Evolutionary conservation across 139 green algal species (phyloP).

Genomic region (Chlorella sorokiniana): DNA sequence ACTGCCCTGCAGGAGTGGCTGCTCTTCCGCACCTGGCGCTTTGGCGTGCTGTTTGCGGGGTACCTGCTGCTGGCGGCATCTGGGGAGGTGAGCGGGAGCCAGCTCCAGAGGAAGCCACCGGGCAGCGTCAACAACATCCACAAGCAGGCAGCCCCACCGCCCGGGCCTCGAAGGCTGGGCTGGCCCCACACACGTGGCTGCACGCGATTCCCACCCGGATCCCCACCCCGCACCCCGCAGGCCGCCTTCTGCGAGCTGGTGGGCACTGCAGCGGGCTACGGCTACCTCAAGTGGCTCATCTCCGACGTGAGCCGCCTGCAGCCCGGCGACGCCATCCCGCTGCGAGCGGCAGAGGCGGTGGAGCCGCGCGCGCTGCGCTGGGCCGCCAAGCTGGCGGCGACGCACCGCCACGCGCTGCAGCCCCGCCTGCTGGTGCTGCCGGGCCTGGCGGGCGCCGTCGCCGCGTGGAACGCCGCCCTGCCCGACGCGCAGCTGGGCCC

Average conservation of each 20-base stretch:
- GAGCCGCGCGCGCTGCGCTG: constrained; percentile 34
- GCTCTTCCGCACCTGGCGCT: constrained; percentile 63
- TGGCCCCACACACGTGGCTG: too few relatives aligned
- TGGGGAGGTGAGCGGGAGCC: constrained; percentile 31
- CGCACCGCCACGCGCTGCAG: constrained; percentile 42
- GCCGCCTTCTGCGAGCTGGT: constrained; percentile 60
- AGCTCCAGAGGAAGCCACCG: not conserved
- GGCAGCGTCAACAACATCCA: too few relatives aligned
- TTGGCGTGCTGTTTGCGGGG: constrained; percentile 53
- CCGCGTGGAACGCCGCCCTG: constrained; percentile 30
- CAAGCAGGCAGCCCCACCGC: too few relatives aligned
- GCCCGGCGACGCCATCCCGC: constrained; percentile 47
- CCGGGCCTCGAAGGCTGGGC: too few relatives aligned
- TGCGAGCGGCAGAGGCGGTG: constrained; percentile 60
- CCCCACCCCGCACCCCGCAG: constrained; percentile 5
- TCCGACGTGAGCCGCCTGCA: constrained; percentile 59
- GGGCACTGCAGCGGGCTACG: constrained; percentile 54
- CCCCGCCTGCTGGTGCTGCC: constrained; percentile 67
- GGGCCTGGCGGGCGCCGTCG: constrained; percentile 34
- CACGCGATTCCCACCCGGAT: not conserved
- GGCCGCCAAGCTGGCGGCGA: constrained; percentile 48
- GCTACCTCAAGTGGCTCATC: constrained; percentile 63
- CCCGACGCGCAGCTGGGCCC: constrained; percentile 20
- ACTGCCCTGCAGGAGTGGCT: constrained; percentile 59
- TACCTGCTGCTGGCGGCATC: constrained; percentile 69